Evolutionary conservation across 2,329 filamentous ascomycete species (phyloP), one percentile per base, ranked within the genome.

Genomic region (Cryphonectria carpinicola): DNA sequence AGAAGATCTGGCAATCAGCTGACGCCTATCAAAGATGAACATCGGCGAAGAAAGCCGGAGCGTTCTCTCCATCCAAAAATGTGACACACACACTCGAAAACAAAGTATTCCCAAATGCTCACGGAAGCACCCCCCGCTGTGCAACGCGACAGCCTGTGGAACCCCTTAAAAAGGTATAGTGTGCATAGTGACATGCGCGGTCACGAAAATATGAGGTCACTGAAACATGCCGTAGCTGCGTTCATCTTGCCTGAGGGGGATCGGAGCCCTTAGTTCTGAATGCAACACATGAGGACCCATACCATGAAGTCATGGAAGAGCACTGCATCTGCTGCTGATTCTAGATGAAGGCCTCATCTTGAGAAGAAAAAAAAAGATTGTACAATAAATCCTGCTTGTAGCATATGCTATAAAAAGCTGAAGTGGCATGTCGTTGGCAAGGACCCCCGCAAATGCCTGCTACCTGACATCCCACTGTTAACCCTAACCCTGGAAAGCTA

Each of bases 191-290:
- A 64, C 39, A 64, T 39, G 61, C 61, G 39, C 11, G n/a, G 61
- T n/a, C 35, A 43, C 37, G 3, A 8, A 46, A n/a, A 13, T 19
- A 64, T 64, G 61, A 64, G 61, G 61, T 64, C 61, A 64, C 61
- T 64, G 39, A 64, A 46, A 64, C 61, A 46, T 46, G 61, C 37
- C 13, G 28, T 58, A 14, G 54, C 54, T 58, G 54, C 25, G 6
- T 58, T 58, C 54, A 35, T 58, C 54, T 22, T 49, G 22, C 19
- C 46, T n/a, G 46, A 49, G 19, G 46, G 43, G 46, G 43, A n/a
- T 10, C 46, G 1, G 22, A 7, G 46, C 46, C 46, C 8, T 22
- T n/a, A 3, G 28, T 58, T 32, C 54, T 58, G 17, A 32, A 58
- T 1, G 54, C 54, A 32, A 19, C 54, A 5, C 14, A 14, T 1